Evolutionary conservation across 192 early-diverging fungal species (phyloP).

Genomic region (Paraglomus brasilianum): DNA sequence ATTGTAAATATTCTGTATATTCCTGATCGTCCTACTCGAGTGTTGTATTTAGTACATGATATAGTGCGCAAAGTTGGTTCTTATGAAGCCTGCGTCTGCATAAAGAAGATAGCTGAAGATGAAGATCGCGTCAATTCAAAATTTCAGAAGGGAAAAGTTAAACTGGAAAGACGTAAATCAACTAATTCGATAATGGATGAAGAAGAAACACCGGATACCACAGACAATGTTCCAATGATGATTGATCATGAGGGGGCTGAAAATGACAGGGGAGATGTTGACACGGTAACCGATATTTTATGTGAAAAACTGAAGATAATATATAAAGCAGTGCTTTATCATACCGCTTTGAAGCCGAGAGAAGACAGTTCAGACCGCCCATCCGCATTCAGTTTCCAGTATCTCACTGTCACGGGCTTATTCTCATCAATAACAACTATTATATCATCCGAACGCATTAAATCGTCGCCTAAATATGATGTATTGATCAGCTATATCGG

Average conservation of each 20-base stretch:
- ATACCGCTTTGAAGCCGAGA: slow-evolving; percentile 22
- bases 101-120: slow-evolving; percentile 26
- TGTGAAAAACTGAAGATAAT: slow-evolving; percentile 1
- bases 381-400: slow-evolving; percentile 18
- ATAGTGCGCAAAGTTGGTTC: slow-evolving; percentile 27
- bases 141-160: slow-evolving; percentile 6
- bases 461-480: slow-evolving; percentile 1
- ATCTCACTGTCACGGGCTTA: slow-evolving; percentile 17
- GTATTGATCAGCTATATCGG: slow-evolving; percentile 24
- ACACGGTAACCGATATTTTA: neutral
- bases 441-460: slow-evolving; percentile 18
- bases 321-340: slow-evolving; percentile 26
- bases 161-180: slow-evolving; percentile 11
- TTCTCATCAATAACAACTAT: slow-evolving; percentile 22
- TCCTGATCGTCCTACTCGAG: slow-evolving; percentile 5
- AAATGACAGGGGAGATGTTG: neutral
- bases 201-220: neutral
- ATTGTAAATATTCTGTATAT: slow-evolving; percentile 27
- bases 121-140: slow-evolving; percentile 3
- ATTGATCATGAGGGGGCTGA: neutral
- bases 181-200: neutral
- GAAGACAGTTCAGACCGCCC: slow-evolving; percentile 5
- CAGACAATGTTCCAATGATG: slow-evolving; percentile 3
- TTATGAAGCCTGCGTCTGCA: slow-evolving; percentile 27
- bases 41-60: slow-evolving; percentile 19